These are phyloP conservation scores for Blastocladiella emersonii DNA, from an alignment of 371 early-diverging fungal genomes.

Conservation along the genomic window DNA sequence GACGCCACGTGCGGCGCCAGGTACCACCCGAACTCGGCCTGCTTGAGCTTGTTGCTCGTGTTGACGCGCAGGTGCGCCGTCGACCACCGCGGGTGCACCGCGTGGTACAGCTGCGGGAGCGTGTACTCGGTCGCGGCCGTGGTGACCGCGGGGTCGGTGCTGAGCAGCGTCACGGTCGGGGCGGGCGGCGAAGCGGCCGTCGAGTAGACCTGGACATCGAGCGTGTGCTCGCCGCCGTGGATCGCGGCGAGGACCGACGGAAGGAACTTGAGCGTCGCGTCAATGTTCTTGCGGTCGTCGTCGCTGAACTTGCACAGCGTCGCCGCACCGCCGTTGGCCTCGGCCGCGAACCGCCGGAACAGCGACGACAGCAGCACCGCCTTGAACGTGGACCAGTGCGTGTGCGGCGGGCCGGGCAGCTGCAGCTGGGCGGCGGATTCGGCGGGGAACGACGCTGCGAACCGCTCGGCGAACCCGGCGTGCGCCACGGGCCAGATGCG, in stretches of 20 bases:
- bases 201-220: not conserved
- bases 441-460: not conserved
- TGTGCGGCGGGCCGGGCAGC: not conserved
- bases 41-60: not conserved
- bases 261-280: not conserved
- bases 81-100: not conserved
- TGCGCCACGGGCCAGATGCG: slow-evolving; percentile 4
- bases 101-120: not conserved
- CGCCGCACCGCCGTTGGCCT: not conserved
- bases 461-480: not conserved
- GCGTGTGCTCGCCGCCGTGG: not conserved
- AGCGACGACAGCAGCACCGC: not conserved
- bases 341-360: not conserved
- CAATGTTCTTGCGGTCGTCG: not conserved
- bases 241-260: not conserved
- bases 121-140: too few species aligned
- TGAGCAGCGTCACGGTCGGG: not conserved
- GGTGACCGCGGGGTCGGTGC: too few species aligned
- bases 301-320: not conserved
- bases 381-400: not conserved
- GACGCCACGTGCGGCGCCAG: not conserved
- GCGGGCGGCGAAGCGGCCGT: not conserved
- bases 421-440: too few species aligned
- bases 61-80: not conserved
- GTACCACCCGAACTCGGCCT: not conserved